A percentile compares a stretch with the other conserved stretches of the same genome.
These are phyloP conservation scores for Atkinsonella texensis DNA, from an alignment of 2,329 filamentous ascomycete species.

Conservation along the genomic window DNA sequence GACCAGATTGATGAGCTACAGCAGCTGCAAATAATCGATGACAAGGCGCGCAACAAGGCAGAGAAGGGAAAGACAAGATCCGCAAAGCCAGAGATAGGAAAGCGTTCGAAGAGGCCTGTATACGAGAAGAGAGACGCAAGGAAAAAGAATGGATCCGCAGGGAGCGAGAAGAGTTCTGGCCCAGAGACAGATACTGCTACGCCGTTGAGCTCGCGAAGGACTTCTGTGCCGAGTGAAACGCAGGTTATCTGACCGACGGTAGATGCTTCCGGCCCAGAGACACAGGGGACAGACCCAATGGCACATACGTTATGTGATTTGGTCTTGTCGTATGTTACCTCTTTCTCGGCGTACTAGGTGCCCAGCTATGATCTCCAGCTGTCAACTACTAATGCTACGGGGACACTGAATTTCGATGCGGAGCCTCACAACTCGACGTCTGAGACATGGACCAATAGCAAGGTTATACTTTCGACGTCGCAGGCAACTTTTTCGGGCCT, in stretches of 20 bases:
- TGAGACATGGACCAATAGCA: conserved; percentile 51
- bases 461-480: conserved; percentile 49
- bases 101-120: conserved; percentile 21
- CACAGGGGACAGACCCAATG: conserved; percentile 9
- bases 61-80: conserved; percentile 20
- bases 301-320: conserved; percentile 27
- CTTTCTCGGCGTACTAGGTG: conserved; percentile 40
- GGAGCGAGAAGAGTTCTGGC: conserved; percentile 36
- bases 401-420: conserved; percentile 47
- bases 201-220: conserved; percentile 33
- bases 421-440: conserved; percentile 49
- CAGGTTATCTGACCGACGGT: conserved; percentile 25
- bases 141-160: conserved; percentile 32
- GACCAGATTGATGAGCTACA: conserved; percentile 21
- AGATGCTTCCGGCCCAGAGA: conserved; percentile 9
- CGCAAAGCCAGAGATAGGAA: conserved; percentile 24
- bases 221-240: conserved; percentile 40
- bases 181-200: conserved; percentile 31
- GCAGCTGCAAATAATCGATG: conserved; percentile 16
- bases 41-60: conserved; percentile 17
- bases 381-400: conserved; percentile 41
- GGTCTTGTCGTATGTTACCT: conserved; percentile 47
- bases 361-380: conserved; percentile 51
- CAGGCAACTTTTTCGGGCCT: conserved; percentile 46
- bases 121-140: conserved; percentile 23